These are phyloP conservation scores for Scolecobasidium constrictum DNA, from an alignment of 2,329 filamentous ascomycete genomes.

Conservation along the genomic window DNA sequence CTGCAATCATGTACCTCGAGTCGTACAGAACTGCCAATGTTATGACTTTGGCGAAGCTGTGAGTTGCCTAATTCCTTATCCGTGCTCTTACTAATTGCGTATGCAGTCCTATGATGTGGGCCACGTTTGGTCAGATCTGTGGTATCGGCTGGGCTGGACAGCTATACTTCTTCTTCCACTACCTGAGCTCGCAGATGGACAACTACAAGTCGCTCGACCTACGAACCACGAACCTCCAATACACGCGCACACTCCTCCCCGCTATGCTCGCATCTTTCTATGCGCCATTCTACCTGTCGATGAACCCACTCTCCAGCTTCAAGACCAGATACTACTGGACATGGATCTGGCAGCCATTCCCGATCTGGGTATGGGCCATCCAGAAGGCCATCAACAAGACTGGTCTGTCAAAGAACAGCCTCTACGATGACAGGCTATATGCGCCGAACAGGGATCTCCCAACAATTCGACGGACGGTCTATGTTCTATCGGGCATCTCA, in stretches of 20 bases:
- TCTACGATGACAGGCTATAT: neutral
- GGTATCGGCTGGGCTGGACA: constrained; percentile 23
- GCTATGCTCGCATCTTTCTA: constrained; percentile 17
- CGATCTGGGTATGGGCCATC: neutral
- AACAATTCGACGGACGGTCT: constrained; percentile 1
- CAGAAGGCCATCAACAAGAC: neutral
- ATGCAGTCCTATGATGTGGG: neutral
- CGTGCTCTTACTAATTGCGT: neutral
- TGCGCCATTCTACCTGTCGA: constrained; percentile 13
- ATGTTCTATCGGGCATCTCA: neutral
- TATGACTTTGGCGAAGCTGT: constrained; percentile 15
- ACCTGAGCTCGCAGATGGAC: constrained; percentile 21
- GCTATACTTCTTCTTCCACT: constrained; percentile 28
- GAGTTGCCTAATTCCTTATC: neutral
- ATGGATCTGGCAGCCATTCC: constrained; percentile 2
- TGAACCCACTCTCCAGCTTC: neutral
- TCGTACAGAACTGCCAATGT: constrained; percentile 18
- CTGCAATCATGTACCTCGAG: constrained; percentile 20
- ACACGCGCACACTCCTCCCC: constrained; percentile 20
- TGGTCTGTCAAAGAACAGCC: neutral
- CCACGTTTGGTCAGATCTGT: neutral
- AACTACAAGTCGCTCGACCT: constrained; percentile 23
- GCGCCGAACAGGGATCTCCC: constrained; percentile 1
- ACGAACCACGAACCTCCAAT: constrained; percentile 19
- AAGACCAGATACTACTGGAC: neutral